Evolutionary conservation across 2,329 filamentous ascomycete genomes (phyloP), one percentile per base, ranked within the genome.

Genomic region (Ascocoryne sarcoides): DNA sequence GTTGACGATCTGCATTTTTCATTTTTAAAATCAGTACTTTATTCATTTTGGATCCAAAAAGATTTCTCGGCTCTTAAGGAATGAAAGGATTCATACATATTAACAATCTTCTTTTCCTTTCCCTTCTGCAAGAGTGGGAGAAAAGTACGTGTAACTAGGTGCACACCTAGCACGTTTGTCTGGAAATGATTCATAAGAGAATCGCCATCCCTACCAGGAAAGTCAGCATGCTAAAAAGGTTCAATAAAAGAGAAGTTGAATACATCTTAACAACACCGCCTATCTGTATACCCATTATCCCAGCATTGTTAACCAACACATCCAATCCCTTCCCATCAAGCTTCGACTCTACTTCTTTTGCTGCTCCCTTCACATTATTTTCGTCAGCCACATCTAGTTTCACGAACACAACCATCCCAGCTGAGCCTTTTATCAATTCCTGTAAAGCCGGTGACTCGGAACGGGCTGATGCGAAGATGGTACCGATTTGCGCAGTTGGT

Each of bases 41-140:
- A n/a, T 29, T 39, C n/a, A n/a, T n/a, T n/a, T n/a, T n/a, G n/a
- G n/a, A n/a, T n/a, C n/a, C n/a, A n/a, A n/a, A n/a, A n/a, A n/a
- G n/a, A n/a, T n/a, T n/a, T n/a, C n/a, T n/a, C n/a, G n/a, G n/a
- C n/a, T n/a, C n/a, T n/a, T n/a, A n/a, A n/a, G n/a, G n/a, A n/a
- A n/a, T n/a, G n/a, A n/a, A n/a, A n/a, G n/a, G n/a, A n/a, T n/a
- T n/a, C n/a, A n/a, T n/a, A n/a, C 21, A 76, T 52, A 45, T 68
- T 71, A 42, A 76, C 56, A 16, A 76, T 58, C 0, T 63, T 68
- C 52, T 67, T 68, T 23, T 52, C 37, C 4, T 48, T 35, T n/a
- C 45, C 32, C 26, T 42, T 62, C 53, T 50, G 30, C 29, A 53
- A 36, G 28, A 54, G 31, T 2, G 52, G 50, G 16, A 54, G 18